Base-by-base conservation (phyloP, 306 rosid genomes). In the Elaeagnus macrophylla region DNA sequence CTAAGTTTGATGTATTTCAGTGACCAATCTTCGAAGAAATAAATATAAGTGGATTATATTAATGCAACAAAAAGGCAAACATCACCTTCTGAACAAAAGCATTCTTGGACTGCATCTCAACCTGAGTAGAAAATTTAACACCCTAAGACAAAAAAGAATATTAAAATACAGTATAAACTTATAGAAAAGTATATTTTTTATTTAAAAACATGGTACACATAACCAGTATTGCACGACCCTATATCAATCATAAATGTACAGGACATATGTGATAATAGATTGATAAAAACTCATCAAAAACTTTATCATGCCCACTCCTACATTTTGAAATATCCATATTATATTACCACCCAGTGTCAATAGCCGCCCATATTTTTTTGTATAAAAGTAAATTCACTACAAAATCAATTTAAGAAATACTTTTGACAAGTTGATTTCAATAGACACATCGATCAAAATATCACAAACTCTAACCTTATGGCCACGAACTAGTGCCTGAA, bases 401-500 rank as follows among this genome's bases (percentile, higher is more conserved):
- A n/a, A n/a, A n/a, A n/a, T n/a, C n/a, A n/a, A n/a, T n/a, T n/a
- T n/a, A n/a, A n/a, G n/a, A n/a, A n/a, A n/a, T n/a, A n/a, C n/a
- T n/a, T n/a, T n/a, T n/a, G n/a, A n/a, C n/a, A n/a, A n/a, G n/a
- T n/a, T n/a, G n/a, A n/a, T 9, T 40, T 17, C 5, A 39, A 57
- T 14, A 25, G 12, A 12, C 68, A 68, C 39, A 7, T 25, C 48
- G 36, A 48, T 42, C 39, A 51, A 37, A 38, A 43, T 17, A 43
- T 51, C 42, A 45, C 51, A 70, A 51, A 36, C 18, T 58, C 71
- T 49, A 64, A 66, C 71, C 64, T 18, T 67, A 37, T 45, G 67
- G 54, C 61, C 57, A 15, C 76, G 71, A 53, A 59, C 49, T 57
- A 71, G 61, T 46, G 68, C 66, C 56, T 71, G 76, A 36, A 71